Conservation (phyloP, 257 asterid species). For the Dorcoceras hygrometricum region DNA sequence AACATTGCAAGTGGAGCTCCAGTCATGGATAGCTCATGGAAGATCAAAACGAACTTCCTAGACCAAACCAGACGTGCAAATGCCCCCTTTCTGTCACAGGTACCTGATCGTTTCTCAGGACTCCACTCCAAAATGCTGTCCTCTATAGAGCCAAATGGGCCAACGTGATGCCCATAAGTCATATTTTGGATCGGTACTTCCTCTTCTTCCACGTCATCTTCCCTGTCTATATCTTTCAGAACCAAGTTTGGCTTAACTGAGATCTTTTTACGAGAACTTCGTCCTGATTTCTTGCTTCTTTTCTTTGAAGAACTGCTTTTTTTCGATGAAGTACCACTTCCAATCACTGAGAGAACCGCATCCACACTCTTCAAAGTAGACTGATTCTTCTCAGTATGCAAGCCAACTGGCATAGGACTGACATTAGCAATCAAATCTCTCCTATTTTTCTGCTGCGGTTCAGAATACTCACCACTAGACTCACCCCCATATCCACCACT, state of each 20-base stretch:
- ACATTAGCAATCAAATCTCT: slow-evolving; percentile 50
- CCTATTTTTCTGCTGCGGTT: slow-evolving; percentile 29
- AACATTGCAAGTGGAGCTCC: slow-evolving; percentile 99
- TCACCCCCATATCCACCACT: slow-evolving; percentile 78
- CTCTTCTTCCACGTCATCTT: slow-evolving; percentile 51
- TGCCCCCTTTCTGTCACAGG: slow-evolving; percentile 93
- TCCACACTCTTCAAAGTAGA: slow-evolving; percentile 35
- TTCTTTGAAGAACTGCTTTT: slow-evolving; percentile 39
- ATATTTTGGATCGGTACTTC: slow-evolving; percentile 70
- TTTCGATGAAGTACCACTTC: slow-evolving; percentile 26
- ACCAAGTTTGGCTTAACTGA: slow-evolving; percentile 42
- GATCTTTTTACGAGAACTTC: slow-evolving; percentile 50
- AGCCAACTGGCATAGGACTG: slow-evolving; percentile 36
- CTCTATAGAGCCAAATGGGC: slow-evolving; percentile 90
- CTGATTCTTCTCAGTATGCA: slow-evolving; percentile 26
- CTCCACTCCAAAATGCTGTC: slow-evolving; percentile 86
- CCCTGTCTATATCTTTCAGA: slow-evolving; percentile 38
- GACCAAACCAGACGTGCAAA: slow-evolving; percentile 99
- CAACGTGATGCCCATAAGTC: slow-evolving; percentile 78
- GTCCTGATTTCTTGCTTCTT: slow-evolving; percentile 48
- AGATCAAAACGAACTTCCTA: slow-evolving; percentile 80
- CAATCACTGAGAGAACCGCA: slow-evolving; percentile 42
- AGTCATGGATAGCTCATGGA: slow-evolving; percentile 95
- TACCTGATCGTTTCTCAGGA: slow-evolving; percentile 80
- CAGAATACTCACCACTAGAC: slow-evolving; percentile 35